Percentiles rank a stretch among this genome's conserved stretches.
Conservation (phyloP, 495 filamentous ascomycete species). For the Chaetomidium leptoderma region DNA sequence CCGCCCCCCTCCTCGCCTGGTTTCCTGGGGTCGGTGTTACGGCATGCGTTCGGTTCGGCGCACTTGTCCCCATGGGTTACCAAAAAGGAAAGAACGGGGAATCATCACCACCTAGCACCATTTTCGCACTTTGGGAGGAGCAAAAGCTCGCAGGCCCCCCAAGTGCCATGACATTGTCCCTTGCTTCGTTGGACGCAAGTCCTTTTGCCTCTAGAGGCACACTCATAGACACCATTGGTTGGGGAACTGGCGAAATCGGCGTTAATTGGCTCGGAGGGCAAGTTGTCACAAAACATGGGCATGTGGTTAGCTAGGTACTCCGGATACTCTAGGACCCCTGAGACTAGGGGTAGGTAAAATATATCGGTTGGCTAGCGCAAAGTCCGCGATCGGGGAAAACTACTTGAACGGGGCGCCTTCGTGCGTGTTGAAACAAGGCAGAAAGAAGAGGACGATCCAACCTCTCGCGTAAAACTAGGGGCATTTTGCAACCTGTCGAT, state of each 20-base stretch:
- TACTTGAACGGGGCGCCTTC: too few relatives aligned
- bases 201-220: not conserved
- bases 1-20: not conserved
- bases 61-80: not conserved
- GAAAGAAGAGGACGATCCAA: too few relatives aligned
- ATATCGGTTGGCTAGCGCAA: not conserved
- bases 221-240: conserved; percentile 14
- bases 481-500: too few relatives aligned
- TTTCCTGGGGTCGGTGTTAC: not conserved
- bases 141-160: not conserved
- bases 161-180: not conserved
- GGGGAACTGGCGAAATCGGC: conserved; percentile 12
- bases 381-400: too few relatives aligned
- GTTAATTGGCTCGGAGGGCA: conserved; percentile 13
- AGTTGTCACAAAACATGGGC: conserved; percentile 8
- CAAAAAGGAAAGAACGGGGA: not conserved
- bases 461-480: too few relatives aligned
- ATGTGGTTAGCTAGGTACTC: conserved; percentile 9
- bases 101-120: not conserved
- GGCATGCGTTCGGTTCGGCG: not conserved
- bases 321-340: not conserved
- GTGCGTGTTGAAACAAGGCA: too few relatives aligned
- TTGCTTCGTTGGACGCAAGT: not conserved
- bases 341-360: conserved; percentile 6
- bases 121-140: not conserved